Evolutionary conservation across 495 filamentous ascomycete species (phyloP).

Genomic region (Xylaria bambusicola): DNA sequence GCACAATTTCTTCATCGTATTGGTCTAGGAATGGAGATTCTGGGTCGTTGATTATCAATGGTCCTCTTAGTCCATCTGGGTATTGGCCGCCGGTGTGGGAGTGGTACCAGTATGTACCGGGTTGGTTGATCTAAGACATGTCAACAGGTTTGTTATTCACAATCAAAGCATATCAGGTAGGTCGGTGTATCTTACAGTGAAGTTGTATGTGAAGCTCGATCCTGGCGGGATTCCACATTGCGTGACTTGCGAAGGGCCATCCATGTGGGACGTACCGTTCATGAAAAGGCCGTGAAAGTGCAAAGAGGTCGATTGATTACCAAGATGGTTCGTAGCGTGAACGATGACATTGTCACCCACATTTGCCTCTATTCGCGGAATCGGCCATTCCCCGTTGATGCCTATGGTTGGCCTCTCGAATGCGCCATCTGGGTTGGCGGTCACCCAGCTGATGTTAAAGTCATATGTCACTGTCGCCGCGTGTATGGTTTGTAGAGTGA

Average conservation of each 20-base stretch:
- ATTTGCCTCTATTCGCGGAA: slow-evolving; percentile 67
- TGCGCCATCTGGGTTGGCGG: slow-evolving; percentile 75
- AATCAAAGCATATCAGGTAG: background rate
- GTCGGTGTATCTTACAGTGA: slow-evolving; percentile 60
- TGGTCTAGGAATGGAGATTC: slow-evolving; percentile 57
- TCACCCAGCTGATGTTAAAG: slow-evolving; percentile 80
- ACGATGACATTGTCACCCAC: slow-evolving; percentile 72
- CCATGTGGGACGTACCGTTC: slow-evolving; percentile 72
- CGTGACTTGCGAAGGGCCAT: slow-evolving; percentile 65
- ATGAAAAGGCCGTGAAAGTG: slow-evolving; percentile 80
- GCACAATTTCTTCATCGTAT: slow-evolving; percentile 66
- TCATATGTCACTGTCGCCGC: slow-evolving; percentile 70
- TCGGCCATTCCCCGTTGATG: slow-evolving; percentile 81
- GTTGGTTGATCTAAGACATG: slow-evolving; percentile 57
- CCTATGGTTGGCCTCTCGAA: slow-evolving; percentile 69
- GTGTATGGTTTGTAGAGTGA: slow-evolving; percentile 36
- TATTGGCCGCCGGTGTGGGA: slow-evolving; percentile 70
- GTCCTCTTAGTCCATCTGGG: slow-evolving; percentile 73
- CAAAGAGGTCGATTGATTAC: slow-evolving; percentile 66
- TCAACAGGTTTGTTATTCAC: background rate
- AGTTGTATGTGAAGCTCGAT: slow-evolving; percentile 69
- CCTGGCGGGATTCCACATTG: slow-evolving; percentile 71
- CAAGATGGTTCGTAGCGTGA: slow-evolving; percentile 71
- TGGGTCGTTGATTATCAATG: slow-evolving; percentile 71
- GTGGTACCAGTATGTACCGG: slow-evolving; percentile 84